phyloP scores from a whole-genome alignment of 2,329 filamentous ascomycete genomes.

The Torrubiella hemipterigena region DNA sequence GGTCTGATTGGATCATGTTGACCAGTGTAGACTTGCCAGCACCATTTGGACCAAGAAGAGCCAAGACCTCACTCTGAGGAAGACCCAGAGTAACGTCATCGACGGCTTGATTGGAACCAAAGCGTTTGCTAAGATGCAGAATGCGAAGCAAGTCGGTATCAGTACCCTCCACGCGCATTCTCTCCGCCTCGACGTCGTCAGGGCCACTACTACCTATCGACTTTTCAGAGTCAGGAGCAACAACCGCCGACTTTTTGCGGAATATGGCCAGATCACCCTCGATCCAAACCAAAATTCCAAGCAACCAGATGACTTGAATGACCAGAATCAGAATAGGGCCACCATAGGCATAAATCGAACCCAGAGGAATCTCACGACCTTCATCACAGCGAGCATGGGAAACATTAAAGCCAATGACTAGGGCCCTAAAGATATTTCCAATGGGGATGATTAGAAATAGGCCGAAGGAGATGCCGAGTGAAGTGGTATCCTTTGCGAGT shows the following conservation, averaged over 20 bases:
- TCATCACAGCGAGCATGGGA: constrained; percentile 64
- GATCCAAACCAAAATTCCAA: constrained; percentile 59
- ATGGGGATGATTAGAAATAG: constrained; percentile 13
- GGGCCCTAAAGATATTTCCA: constrained; percentile 47
- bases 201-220: constrained; percentile 9
- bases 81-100: constrained; percentile 73
- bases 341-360: constrained; percentile 54
- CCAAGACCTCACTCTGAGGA: constrained; percentile 63
- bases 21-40: constrained; percentile 82
- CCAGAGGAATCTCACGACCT: constrained; percentile 52
- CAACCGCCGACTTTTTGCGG: constrained; percentile 32
- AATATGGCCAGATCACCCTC: constrained; percentile 50
- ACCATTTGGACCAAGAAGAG: constrained; percentile 73
- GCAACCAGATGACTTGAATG: constrained; percentile 55
- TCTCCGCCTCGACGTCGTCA: constrained; percentile 29
- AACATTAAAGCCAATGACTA: constrained; percentile 65
- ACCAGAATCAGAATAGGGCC: constrained; percentile 71
- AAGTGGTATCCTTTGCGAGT: no score
- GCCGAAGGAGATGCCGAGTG: constrained; percentile 8
- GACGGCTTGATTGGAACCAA: constrained; percentile 59
- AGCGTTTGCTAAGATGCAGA: constrained; percentile 62
- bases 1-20: constrained; percentile 68
- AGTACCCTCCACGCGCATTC: constrained; percentile 48
- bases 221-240: constrained; percentile 17
- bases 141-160: constrained; percentile 54